Base-by-base conservation (phyloP, 208 protist species). In the Angomonas deanei region DNA sequence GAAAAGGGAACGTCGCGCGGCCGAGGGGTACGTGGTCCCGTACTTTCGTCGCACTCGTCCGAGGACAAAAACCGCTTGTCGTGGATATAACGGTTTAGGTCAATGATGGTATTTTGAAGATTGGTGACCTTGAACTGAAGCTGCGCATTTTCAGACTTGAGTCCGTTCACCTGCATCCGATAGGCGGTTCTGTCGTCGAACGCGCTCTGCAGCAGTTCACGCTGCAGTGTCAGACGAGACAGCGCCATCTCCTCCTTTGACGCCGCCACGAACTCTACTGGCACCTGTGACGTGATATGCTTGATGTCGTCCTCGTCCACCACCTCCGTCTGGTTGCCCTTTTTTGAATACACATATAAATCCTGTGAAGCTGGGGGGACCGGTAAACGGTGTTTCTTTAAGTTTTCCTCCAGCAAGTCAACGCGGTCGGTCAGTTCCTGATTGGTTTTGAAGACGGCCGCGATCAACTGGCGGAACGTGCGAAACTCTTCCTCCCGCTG, bases 401-500 rank as follows among this genome's bases (percentile, higher is more conserved):
- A 56, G 10, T 79, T n/a, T 30, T 28, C 39, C 67, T 86, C 74
- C 3, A 93, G 72, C 33, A 80, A 65, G 28, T 86, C 82, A 26
- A 90, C 72, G 55, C 78, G 80, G 48, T 82, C 74, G 0, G 67
- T 78, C 46, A 93, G 75, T 42, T 76, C 54, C 55, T 86, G 72
- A 58, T 90, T 90, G 8, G 78, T 84, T 33, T 82, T 68, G 66
- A 87, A 90, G 58, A 90, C 86, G n/a, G 80, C 70, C 15, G 86
- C 69, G 33, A 93, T 85, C 33, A 93, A 73, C 64, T 78, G 76
- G 32, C 80, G 72, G 55, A 86, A 87, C 47, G 74, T 73, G 34
- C 64, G 65, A 55, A 93, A 83, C 62, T 93, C 80, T 24, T 88
- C 80, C 57, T 88, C 86, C 27, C 79, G 78, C 55, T 77, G 42